Conservation (phyloP, 345 rosid genomes). For the Eucalyptus polybractea region DNA sequence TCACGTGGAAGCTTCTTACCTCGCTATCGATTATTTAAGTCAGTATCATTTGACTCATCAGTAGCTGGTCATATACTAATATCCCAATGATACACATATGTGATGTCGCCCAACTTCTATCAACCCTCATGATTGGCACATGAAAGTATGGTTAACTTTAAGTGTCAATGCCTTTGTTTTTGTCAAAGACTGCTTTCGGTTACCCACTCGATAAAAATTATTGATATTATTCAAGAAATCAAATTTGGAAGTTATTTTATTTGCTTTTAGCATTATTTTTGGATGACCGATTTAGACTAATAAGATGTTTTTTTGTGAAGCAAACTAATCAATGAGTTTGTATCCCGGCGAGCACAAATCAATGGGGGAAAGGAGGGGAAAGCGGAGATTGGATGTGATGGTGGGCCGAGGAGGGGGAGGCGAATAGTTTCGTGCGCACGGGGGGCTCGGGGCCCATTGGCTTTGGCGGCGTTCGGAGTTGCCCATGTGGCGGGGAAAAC, state of each 20-base stretch:
- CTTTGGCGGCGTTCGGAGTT: neutral
- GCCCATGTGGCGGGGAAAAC: neutral
- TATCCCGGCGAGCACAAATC: neutral
- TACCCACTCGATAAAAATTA: neutral
- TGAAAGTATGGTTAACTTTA: no score
- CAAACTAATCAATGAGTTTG: neutral
- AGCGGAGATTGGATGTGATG: neutral
- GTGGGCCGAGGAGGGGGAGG: neutral
- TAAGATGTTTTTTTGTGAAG: neutral
- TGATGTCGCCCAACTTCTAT: neutral
- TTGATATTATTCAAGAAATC: neutral
- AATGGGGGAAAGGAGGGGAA: neutral
- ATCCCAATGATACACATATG: neutral
- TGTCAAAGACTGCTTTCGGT: no score
- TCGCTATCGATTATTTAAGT: fast-evolving
- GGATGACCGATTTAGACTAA: neutral
- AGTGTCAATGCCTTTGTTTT: no score
- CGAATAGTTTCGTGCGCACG: neutral
- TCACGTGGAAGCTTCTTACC: neutral
- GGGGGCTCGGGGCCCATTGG: neutral
- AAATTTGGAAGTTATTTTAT: no score
- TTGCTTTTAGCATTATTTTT: neutral
- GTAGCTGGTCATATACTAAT: no score
- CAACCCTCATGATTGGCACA: neutral
- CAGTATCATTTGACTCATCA: neutral